phyloP scores from a whole-genome alignment of 306 rosid genomes.

The Cucurbita moschata region DNA sequence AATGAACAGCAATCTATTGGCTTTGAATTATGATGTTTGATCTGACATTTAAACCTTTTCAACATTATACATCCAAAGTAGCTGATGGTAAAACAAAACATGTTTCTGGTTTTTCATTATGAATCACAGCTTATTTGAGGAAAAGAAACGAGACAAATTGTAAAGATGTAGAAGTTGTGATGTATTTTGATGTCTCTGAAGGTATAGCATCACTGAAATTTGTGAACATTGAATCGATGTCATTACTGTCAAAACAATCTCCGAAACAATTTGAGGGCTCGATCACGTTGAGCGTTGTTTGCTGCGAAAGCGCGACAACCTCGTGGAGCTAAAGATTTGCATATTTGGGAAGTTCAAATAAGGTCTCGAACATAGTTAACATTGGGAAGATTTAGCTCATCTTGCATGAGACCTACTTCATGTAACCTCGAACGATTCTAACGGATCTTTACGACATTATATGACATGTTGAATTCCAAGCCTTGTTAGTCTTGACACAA shows the following conservation, averaged over 20 bases:
- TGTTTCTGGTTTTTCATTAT: too few relatives aligned
- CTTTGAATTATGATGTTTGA: not conserved
- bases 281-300: constrained; percentile 58
- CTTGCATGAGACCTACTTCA: constrained; percentile 96
- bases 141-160: constrained; percentile 77
- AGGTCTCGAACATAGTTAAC: constrained; percentile 77
- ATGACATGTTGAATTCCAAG: constrained; percentile 32
- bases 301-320: constrained; percentile 67
- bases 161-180: constrained; percentile 77
- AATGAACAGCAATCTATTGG: not conserved
- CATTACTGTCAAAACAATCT: constrained; percentile 70
- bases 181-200: constrained; percentile 65
- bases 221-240: constrained; percentile 49
- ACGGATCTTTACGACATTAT: constrained; percentile 56
- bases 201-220: constrained; percentile 17
- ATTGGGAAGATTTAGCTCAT: constrained; percentile 70
- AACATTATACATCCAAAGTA: not conserved
- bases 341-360: constrained; percentile 25
- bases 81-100: too few relatives aligned
- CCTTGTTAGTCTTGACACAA: constrained; percentile 29
- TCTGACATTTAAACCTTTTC: not conserved
- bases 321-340: constrained; percentile 82
- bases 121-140: constrained; percentile 67
- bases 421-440: constrained; percentile 66
- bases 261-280: constrained; percentile 80